Conservation (phyloP, 176 grass and related monocot genomes). For the Lolium multiflorum region DNA sequence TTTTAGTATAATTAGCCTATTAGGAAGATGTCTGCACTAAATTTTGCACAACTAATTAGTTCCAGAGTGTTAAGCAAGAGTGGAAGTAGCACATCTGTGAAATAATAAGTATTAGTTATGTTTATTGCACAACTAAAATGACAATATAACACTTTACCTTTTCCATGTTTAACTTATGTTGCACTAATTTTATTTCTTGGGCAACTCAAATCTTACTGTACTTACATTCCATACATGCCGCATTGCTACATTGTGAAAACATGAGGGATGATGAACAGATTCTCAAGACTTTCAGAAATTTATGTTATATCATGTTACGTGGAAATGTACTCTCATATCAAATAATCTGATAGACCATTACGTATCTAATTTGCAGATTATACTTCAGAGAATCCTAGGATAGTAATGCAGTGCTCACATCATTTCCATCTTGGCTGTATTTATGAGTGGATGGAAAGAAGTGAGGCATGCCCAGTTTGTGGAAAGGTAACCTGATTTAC, state of each 20-base stretch:
- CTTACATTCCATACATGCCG: background rate
- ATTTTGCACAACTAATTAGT: background rate
- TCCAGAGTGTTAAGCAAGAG: background rate
- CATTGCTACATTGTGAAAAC: background rate
- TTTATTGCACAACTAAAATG: background rate
- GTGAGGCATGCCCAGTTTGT: constrained; percentile 92
- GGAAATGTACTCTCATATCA: constrained; percentile 6
- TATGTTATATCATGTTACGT: background rate
- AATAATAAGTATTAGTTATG: background rate
- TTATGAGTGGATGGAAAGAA: constrained; percentile 99
- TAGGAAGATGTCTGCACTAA: background rate
- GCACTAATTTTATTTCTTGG: constrained; percentile 13
- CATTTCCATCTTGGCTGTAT: constrained; percentile 98
- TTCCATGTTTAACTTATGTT: constrained; percentile 14
- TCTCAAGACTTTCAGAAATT: background rate
- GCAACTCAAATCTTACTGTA: background rate
- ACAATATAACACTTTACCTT: background rate
- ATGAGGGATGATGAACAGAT: background rate
- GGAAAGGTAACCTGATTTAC: constrained; percentile 70
- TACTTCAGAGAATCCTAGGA: constrained; percentile 83
- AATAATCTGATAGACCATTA: constrained; percentile 3
- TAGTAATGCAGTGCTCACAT: constrained; percentile 88
- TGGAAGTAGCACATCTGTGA: background rate
- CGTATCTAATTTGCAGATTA: constrained; percentile 74
- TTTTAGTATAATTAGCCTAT: background rate